Evolutionary conservation across 1,284 basidiomycete genomes (phyloP), one percentile per base, ranked within the genome.

Genomic region (Fomitopsis palustris): DNA sequence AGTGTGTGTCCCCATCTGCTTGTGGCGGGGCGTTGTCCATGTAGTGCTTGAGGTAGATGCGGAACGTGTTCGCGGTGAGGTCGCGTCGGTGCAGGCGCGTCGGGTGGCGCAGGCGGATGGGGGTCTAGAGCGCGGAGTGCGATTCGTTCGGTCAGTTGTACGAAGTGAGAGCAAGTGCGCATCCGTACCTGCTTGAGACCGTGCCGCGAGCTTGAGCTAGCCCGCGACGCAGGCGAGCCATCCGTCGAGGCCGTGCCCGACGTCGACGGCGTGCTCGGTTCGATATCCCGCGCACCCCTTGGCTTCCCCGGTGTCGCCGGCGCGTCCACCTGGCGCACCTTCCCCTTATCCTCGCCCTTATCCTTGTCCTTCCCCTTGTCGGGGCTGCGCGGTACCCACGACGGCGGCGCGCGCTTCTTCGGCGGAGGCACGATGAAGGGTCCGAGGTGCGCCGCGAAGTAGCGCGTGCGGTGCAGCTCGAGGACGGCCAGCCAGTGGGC

Each of bases 41-140:
- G 69, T 84, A 91, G 62, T 91, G 85, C 63, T 88, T 90, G 61
- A 92, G 65, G 65, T 92, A 90, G 43, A 89, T 81, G 12, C 86
- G 80, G 69, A 92, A 90, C 0, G 84, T 86, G 59, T 85, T 85
- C 6, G 75, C 78, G 1, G 82, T 90, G 38, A 92, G 79, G 58
- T 90, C 86, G 17, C 77, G 76, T 0, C 83, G 81, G 54, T 80
- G 85, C 19, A 91, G 71, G 35, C 84, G 78, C 0, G 85, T 84
- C 1, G 88, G 90, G 69, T 91, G 88, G 37, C 87, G 84, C 35
- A 91, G 75, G 62, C 79, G 81, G 1, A 74, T 74, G 5, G 77
- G 77, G 5, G 79, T 77, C 77, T 81, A 49, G 27, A 3, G 16
- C 3, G 45, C 21, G 3, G 19, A 12, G 23, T 7, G 45, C 17